Evolutionary conservation across 2,329 filamentous ascomycete species (phyloP).

Genomic region (Venturia asperata): DNA sequence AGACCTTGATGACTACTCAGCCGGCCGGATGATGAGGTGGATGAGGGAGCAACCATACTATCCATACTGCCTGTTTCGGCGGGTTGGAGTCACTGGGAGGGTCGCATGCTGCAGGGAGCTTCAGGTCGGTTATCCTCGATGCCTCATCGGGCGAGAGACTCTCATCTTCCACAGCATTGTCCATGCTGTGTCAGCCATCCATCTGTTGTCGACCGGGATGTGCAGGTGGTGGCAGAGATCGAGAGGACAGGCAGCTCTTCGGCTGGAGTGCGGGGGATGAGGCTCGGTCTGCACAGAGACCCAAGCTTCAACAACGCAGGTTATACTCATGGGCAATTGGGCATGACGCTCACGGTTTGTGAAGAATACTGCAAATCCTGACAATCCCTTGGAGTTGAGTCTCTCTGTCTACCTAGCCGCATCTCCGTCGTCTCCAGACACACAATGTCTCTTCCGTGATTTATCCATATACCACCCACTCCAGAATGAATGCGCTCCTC

Average conservation of each 20-base stretch:
- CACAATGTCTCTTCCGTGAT: background rate
- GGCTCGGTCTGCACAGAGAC: background rate
- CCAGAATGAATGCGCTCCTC: conserved; percentile 18
- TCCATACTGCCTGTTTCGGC: conserved; percentile 74
- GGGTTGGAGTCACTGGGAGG: conserved; percentile 67
- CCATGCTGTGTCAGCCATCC: conserved; percentile 19
- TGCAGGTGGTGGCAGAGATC: background rate
- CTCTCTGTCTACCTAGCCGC: background rate
- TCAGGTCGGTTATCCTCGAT: conserved; percentile 37
- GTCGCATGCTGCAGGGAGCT: conserved; percentile 77
- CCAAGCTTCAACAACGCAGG: background rate
- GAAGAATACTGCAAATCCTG: too few relatives aligned
- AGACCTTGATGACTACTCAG: conserved; percentile 53
- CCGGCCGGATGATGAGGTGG: conserved; percentile 5
- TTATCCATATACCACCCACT: background rate
- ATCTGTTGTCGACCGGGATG: background rate
- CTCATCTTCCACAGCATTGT: conserved; percentile 25
- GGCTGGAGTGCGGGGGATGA: background rate
- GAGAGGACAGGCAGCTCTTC: too few relatives aligned
- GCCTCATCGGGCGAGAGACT: conserved; percentile 32
- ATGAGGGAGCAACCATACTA: conserved; percentile 50
- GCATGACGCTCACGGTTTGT: background rate
- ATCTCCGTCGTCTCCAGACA: background rate
- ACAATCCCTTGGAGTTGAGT: background rate
- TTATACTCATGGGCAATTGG: too few relatives aligned